These are phyloP conservation scores for Boletus sp. DNA, from an alignment of 768 basidiomycete species.

Conservation along the genomic window DNA sequence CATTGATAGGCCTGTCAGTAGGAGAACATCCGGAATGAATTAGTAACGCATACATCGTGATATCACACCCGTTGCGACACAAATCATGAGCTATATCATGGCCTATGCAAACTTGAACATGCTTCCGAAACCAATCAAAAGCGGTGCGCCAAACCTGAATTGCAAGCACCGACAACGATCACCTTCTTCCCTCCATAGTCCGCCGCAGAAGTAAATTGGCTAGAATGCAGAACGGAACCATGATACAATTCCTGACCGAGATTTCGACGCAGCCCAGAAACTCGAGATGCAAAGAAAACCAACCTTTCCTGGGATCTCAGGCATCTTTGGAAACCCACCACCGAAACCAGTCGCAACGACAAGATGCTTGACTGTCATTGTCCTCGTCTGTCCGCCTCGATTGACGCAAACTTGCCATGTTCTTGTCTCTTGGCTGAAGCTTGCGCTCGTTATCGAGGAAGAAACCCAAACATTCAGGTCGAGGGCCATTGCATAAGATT, in stretches of 20 bases:
- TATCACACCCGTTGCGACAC: constrained; percentile 27
- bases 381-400: constrained; percentile 29
- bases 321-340: constrained; percentile 46
- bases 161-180: constrained; percentile 62
- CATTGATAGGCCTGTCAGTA: not conserved
- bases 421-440: constrained; percentile 34
- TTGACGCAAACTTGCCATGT: constrained; percentile 45
- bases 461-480: constrained; percentile 65
- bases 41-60: constrained; percentile 21
- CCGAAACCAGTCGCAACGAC: constrained; percentile 56
- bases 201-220: constrained; percentile 42
- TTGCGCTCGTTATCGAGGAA: constrained; percentile 36
- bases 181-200: constrained; percentile 60
- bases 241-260: constrained; percentile 44
- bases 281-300: not conserved
- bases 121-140: constrained; percentile 2
- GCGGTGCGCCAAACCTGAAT: constrained; percentile 41
- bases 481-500: constrained; percentile 53
- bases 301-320: constrained; percentile 45
- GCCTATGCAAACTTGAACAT: constrained; percentile 14
- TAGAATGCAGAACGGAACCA: constrained; percentile 55
- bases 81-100: constrained; percentile 42
- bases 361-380: constrained; percentile 46
- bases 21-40: constrained; percentile 29
- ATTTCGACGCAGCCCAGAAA: not conserved